phyloP scores from a whole-genome alignment of 192 early-diverging fungal species.

The Linnemannia exigua region DNA sequence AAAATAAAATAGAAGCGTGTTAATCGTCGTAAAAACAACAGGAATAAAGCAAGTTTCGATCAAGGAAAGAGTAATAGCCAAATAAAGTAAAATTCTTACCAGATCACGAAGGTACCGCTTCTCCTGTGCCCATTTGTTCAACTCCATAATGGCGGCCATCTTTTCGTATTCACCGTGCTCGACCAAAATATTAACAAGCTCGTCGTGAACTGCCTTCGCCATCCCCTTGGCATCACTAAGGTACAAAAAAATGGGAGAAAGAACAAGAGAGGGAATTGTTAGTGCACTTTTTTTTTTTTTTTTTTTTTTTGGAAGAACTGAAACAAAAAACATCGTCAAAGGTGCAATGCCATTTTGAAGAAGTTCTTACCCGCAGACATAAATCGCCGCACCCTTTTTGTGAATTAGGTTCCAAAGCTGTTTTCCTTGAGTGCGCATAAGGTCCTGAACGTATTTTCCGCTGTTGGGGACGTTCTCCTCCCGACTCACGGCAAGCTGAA shows the following conservation, averaged over 20 bases:
- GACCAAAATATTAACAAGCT: slow-evolving; percentile 75
- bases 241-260: background rate
- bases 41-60: too few relatives aligned
- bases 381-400: slow-evolving; percentile 74
- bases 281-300: background rate
- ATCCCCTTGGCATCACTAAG: slow-evolving; percentile 86
- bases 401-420: slow-evolving; percentile 71
- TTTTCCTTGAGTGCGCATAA: slow-evolving; percentile 67
- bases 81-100: slow-evolving; percentile 24
- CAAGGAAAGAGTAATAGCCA: too few relatives aligned
- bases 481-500: slow-evolving; percentile 80
- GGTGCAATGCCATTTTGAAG: too few relatives aligned
- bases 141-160: slow-evolving; percentile 65
- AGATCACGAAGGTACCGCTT: slow-evolving; percentile 78
- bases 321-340: too few relatives aligned
- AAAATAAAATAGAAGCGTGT: background rate
- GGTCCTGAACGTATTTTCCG: slow-evolving; percentile 90
- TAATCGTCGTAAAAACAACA: background rate
- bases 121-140: slow-evolving; percentile 74
- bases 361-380: slow-evolving; percentile 84
- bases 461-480: slow-evolving; percentile 47
- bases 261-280: slow-evolving; percentile 9
- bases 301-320: too few relatives aligned
- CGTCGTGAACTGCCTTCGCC: slow-evolving; percentile 89
- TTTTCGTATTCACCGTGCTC: slow-evolving; percentile 63